Evolutionary conservation across 306 rosid genomes (phyloP).

Genomic region (cucumber (Cucumis sativus)): Cucumber_9930_V3 NC_026655.2:23730001-23730500

Average conservation of each 20-base stretch:
- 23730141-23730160: background rate
- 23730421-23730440: background rate
- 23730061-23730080: background rate
- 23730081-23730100: background rate
- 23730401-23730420: conserved; percentile 30
- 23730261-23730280: background rate
- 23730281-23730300: background rate
- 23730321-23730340: conserved; percentile 51
- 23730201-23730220: background rate
- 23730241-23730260: background rate
- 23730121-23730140: background rate
- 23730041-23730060: background rate
- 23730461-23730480: background rate
- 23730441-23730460: background rate
- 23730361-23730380: conserved; percentile 46
- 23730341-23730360: conserved; percentile 34
- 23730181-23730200: background rate
- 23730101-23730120: background rate
- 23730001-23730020: background rate
- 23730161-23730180: background rate
- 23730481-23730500: background rate
- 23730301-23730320: conserved; percentile 13
- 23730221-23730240: background rate
- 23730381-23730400: conserved; percentile 22
- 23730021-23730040: background rate